Evolutionary conservation across 306 rosid species (phyloP), one percentile per base, ranked within the genome.

Genomic region (Quercus alba): DNA sequence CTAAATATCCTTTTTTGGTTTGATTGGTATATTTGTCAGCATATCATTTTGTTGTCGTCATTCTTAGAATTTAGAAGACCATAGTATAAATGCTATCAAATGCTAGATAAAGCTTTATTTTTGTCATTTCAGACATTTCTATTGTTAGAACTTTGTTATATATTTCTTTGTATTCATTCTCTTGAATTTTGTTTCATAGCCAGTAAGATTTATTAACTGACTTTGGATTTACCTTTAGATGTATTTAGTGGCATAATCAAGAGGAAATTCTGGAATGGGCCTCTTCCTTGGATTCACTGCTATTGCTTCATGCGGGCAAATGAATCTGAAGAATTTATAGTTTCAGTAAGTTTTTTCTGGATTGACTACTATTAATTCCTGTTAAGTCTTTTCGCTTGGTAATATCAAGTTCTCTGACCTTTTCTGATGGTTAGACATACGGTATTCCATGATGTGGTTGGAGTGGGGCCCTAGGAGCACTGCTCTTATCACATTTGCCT

Each of bases 261-360:
- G 79, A 93, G 82, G 82, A 88, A 85, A 77, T 85, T 80, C 85
- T 91, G 98, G 99, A 90, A 72, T 78, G 98, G 91, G 54, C 73
- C 73, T 80, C 96, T 93, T 58, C 99, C 99, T 77, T 87, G 85
- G 94, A 86, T 95, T 77, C 99, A 95, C 80, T 95, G 98, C 78
- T 95, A 93, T 84, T 93, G 97, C 86, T 95, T 95, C 86, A 93
- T 93, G 20, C 89, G 92, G 73, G 96, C 99, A 38, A 83, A 77
- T 85, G 97, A 95, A 88, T 86, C 89, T 35, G 92, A 85, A 46
- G 93, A 90, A 68, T 81, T 80, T 74, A 87, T 93, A 62, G 63
- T 85, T 73, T 87, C 93, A 35, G 99, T 95, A 90, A 86, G 98
- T 85, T 76, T 56, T 77, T 11, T 83, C 78, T 55, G 56, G 21